These are phyloP conservation scores for Diacronema lutheri DNA, from an alignment of 78 protist species.

Conservation along the genomic window DNA sequence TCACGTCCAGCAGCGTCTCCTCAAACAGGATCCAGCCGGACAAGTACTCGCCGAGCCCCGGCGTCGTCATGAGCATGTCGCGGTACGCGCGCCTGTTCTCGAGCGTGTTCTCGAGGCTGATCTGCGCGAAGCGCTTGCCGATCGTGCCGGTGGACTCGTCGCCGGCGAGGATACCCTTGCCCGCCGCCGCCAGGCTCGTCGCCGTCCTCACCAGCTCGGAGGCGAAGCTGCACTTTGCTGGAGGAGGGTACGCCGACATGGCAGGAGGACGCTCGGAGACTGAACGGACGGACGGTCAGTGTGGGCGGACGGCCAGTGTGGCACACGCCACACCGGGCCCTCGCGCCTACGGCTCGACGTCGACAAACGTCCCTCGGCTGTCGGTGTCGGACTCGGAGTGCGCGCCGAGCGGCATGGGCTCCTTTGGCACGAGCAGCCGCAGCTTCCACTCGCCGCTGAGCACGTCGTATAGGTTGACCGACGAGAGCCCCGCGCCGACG, in stretches of 20 bases:
- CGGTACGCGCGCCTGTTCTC: conserved; percentile 87
- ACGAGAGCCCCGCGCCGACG: neutral
- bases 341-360: too few species aligned
- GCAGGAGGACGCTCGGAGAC: too few species aligned
- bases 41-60: conserved; percentile 65
- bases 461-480: neutral
- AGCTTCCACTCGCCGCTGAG: neutral
- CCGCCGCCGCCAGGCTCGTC: conserved; percentile 58
- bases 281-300: too few species aligned
- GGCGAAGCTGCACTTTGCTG: too few species aligned
- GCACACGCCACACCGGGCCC: too few species aligned
- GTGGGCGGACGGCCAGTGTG: too few species aligned
- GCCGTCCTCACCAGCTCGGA: conserved; percentile 2
- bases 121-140: conserved; percentile 83
- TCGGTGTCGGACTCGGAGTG: too few species aligned
- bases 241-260: too few species aligned
- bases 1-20: conserved; percentile 86
- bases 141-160: conserved; percentile 87
- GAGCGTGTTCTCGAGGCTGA: conserved; percentile 83
- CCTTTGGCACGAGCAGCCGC: neutral
- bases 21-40: conserved; percentile 87
- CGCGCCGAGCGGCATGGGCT: too few species aligned
- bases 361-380: too few species aligned
- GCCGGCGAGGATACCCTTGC: conserved; percentile 92
- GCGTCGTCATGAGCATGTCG: conserved; percentile 75